Percentiles rank a stretch among this genome's conserved stretches.
Evolutionary conservation across 345 rosid genomes (phyloP).

Genomic region (Odontarrhena argentea): DNA sequence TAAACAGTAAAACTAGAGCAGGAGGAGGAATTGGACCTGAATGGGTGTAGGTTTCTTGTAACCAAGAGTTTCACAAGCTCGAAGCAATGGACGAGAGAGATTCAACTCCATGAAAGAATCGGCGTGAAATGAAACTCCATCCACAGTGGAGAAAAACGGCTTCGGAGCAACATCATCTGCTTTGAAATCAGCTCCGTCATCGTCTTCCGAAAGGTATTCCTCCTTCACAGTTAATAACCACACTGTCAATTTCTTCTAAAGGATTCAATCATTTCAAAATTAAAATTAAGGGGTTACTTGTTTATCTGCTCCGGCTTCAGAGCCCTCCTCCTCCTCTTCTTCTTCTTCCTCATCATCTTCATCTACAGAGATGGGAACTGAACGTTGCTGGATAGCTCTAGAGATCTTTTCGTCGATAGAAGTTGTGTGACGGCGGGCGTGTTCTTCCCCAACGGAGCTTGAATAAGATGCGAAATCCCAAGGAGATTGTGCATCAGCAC

Average conservation of each 20-base stretch:
- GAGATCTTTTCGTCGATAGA: slow-evolving; percentile 85
- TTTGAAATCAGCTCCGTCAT: slow-evolving; percentile 50
- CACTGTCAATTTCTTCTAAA: not conserved
- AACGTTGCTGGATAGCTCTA: slow-evolving; percentile 52
- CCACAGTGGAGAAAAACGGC: slow-evolving; percentile 66
- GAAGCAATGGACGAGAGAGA: slow-evolving; percentile 86
- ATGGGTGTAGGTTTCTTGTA: slow-evolving; percentile 92
- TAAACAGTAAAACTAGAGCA: not conserved
- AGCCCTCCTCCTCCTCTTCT: slow-evolving; percentile 34
- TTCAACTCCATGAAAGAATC: slow-evolving; percentile 88
- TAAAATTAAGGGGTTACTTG: slow-evolving; percentile 47
- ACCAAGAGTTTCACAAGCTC: slow-evolving; percentile 90
- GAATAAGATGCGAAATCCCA: slow-evolving; percentile 90
- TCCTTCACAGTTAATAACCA: slow-evolving; percentile 46
- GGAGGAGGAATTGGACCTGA: slow-evolving; percentile 52
- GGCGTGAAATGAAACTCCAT: slow-evolving; percentile 82
- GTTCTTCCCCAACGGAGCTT: slow-evolving; percentile 86
- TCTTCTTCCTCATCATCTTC: slow-evolving; percentile 31
- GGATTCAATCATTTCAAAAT: not conserved
- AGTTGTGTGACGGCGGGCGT: slow-evolving; percentile 88
- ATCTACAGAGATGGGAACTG: slow-evolving; percentile 40
- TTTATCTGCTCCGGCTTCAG: slow-evolving; percentile 62
- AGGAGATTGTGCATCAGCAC: slow-evolving; percentile 62
- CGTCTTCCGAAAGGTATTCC: slow-evolving; percentile 68
- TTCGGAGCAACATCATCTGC: slow-evolving; percentile 47